These are phyloP conservation scores for Trichophyton equinum DNA, from an alignment of 2,329 filamentous ascomycete species.

Conservation along the genomic window DNA sequence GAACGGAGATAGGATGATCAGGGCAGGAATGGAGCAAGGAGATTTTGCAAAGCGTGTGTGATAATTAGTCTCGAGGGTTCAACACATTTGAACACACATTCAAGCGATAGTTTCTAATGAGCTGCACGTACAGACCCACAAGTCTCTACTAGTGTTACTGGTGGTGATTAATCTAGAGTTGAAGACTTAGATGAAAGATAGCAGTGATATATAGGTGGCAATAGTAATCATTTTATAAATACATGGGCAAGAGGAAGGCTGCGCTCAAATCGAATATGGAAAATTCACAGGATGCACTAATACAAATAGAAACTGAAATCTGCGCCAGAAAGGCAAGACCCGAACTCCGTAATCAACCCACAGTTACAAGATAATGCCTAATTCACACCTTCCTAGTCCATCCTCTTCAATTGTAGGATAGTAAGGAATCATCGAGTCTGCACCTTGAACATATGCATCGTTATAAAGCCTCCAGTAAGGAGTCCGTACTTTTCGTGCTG, in stretches of 20 bases:
- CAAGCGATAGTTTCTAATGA: not conserved
- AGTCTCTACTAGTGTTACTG: not conserved
- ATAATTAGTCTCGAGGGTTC: not conserved
- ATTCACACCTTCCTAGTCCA: conserved; percentile 62
- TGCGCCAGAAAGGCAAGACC: not conserved
- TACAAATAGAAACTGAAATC: not conserved
- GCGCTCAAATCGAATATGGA: not conserved
- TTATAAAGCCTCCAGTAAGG: conserved; percentile 98
- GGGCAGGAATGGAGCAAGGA: conserved; percentile 63
- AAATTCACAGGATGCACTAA: not conserved
- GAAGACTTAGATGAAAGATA: not conserved
- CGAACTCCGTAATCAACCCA: not conserved
- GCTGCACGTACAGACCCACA: too few species aligned
- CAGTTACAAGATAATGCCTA: conserved; percentile 65
- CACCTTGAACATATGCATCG: conserved; percentile 85
- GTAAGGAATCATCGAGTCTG: conserved; percentile 91
- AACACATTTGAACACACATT: not conserved
- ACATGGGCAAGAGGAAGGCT: not conserved
- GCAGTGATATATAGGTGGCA: not conserved
- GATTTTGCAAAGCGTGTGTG: conserved; percentile 33
- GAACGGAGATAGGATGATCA: conserved; percentile 80
- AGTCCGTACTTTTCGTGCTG: conserved; percentile 80
- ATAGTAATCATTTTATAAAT: not conserved
- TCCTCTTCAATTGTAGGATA: conserved; percentile 81
- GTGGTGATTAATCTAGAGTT: not conserved